phyloP scores from a whole-genome alignment of 2,329 filamentous ascomycete genomes.

The Hymenoscyphus scutula region DNA sequence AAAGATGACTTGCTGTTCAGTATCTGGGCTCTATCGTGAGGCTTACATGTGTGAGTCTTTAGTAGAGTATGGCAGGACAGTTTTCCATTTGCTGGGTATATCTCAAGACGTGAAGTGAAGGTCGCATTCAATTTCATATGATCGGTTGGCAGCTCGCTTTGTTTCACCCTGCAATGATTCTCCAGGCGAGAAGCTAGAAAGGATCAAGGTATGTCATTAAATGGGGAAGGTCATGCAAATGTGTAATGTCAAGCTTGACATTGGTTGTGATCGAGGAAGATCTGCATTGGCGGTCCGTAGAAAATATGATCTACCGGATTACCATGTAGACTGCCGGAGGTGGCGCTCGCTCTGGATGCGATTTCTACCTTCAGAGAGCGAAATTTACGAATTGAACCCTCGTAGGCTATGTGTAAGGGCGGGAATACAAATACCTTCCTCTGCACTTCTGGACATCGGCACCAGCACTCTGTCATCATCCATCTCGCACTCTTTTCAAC shows the following conservation, averaged over 20 bases:
- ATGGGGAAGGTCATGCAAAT: background rate
- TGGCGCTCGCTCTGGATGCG: background rate
- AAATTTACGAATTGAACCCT: background rate
- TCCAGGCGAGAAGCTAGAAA: background rate
- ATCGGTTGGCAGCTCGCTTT: background rate
- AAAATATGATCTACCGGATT: too few species aligned
- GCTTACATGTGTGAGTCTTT: background rate
- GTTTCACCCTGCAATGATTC: background rate
- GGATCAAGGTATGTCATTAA: background rate
- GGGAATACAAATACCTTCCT: background rate
- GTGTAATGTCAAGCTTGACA: background rate
- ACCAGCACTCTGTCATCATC: constrained; percentile 2
- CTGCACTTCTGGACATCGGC: background rate
- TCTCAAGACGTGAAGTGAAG: background rate
- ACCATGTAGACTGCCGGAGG: too few species aligned
- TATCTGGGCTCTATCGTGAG: background rate
- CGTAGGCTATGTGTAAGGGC: background rate
- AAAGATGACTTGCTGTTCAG: background rate
- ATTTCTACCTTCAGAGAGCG: background rate
- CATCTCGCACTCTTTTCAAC: background rate
- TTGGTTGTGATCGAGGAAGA: background rate
- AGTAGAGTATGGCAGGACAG: background rate
- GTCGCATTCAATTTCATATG: background rate
- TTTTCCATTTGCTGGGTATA: background rate
- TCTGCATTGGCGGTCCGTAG: too few species aligned